Percentiles rank a stretch among this genome's conserved stretches.
Evolutionary conservation across 345 rosid genomes (phyloP).

Genomic region (Acer campestre): DNA sequence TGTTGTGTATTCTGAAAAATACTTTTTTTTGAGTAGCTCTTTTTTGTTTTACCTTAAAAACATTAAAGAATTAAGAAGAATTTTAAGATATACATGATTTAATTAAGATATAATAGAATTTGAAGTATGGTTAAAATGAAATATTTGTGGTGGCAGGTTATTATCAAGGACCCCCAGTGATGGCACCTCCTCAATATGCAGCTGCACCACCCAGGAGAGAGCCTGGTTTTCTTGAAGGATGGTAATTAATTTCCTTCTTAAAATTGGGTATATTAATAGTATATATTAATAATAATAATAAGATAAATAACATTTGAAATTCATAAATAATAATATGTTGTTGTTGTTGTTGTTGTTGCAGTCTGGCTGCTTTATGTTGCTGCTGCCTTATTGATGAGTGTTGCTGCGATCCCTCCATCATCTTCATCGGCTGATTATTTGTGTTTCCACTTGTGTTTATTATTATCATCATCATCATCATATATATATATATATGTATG

Average conservation of each 20-base stretch:
- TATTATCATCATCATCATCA: not conserved
- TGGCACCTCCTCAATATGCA: constrained; percentile 62
- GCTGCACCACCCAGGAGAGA: constrained; percentile 49
- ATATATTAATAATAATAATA: too few species aligned
- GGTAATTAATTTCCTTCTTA: constrained; percentile 26
- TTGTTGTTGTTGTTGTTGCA: constrained; percentile 21
- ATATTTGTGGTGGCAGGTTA: constrained; percentile 32
- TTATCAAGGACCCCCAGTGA: constrained; percentile 68
- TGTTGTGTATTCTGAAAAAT: too few species aligned
- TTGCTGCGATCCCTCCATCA: constrained; percentile 70
- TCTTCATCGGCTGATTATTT: constrained; percentile 28
- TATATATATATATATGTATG: not conserved
- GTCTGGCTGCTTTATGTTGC: constrained; percentile 72
- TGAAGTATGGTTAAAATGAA: too few species aligned
- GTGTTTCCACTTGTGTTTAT: not conserved
- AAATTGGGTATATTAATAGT: not conserved
- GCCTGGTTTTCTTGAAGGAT: constrained; percentile 58
- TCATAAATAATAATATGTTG: not conserved
- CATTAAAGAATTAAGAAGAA: too few species aligned
- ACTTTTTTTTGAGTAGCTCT: too few species aligned
- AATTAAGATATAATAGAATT: too few species aligned
- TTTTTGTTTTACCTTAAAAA: too few species aligned
- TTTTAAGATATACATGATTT: too few species aligned
- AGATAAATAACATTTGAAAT: not conserved
- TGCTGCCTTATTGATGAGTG: constrained; percentile 74